Evolutionary conservation across 1,284 basidiomycete species (phyloP).

Genomic region (Cystobasidium slooffiae): DNA sequence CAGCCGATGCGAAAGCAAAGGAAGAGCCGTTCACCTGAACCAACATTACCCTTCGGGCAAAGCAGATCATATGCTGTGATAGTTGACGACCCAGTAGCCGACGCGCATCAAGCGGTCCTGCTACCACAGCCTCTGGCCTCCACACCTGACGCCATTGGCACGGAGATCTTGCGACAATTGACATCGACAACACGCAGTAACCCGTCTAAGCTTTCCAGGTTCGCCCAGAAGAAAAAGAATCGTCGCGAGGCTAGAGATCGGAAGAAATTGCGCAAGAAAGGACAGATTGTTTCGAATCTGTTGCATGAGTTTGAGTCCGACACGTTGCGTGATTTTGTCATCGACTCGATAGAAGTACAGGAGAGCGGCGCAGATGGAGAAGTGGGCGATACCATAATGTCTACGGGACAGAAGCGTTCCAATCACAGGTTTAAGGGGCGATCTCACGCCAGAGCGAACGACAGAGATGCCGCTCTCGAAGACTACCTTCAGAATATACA

Average conservation of each 20-base stretch:
- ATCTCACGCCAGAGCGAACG: no score
- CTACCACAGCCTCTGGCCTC: not conserved
- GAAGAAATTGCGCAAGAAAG: constrained; percentile 22
- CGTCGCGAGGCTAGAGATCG: constrained; percentile 24
- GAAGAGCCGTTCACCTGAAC: not conserved
- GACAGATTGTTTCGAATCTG: not conserved
- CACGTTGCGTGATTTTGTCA: not conserved
- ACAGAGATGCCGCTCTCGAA: constrained; percentile 14
- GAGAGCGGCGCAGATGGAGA: no score
- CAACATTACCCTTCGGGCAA: not conserved
- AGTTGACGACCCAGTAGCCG: not conserved
- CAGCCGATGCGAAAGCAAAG: not conserved
- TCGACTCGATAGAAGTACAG: no score
- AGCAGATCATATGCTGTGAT: constrained; percentile 13
- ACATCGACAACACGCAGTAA: not conserved
- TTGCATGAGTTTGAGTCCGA: not conserved
- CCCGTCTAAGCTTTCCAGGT: not conserved
- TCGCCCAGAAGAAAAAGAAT: constrained; percentile 20
- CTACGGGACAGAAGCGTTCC: no score
- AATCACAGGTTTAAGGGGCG: no score
- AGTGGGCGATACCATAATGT: no score
- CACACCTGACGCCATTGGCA: not conserved
- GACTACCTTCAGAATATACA: constrained; percentile 23
- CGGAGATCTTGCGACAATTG: not conserved
- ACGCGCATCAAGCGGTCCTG: no score